Conservation (phyloP, 2,329 filamentous ascomycete genomes). For the Sporothrix variecibatus region DNA sequence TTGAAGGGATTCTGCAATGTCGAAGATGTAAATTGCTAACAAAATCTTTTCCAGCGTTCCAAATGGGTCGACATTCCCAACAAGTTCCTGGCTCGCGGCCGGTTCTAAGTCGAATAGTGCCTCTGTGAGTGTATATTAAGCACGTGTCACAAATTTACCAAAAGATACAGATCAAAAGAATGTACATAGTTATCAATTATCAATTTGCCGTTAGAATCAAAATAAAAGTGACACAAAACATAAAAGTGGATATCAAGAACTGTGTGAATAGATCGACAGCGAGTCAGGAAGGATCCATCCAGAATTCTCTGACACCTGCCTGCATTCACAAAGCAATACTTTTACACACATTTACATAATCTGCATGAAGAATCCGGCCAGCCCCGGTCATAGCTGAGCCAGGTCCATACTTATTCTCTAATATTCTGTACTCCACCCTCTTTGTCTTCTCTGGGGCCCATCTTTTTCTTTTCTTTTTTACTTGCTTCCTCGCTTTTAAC, state of each 20-base stretch:
- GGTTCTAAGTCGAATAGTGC: constrained; percentile 32
- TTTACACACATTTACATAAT: background rate
- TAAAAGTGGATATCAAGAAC: no score
- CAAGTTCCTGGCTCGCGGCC: constrained; percentile 45
- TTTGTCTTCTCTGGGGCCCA: background rate
- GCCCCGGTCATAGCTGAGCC: background rate
- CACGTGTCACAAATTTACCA: background rate
- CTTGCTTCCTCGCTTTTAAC: background rate
- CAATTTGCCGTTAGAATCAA: background rate
- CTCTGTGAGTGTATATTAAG: background rate
- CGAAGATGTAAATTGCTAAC: background rate
- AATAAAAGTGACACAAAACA: no score
- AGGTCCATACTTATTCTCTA: background rate
- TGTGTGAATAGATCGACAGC: no score
- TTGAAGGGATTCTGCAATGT: background rate
- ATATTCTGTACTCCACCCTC: background rate
- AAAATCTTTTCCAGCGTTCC: constrained; percentile 33
- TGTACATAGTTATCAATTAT: background rate
- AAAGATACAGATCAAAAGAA: background rate
- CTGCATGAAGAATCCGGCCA: background rate
- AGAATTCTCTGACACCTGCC: background rate
- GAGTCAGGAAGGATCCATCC: no score
- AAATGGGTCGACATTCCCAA: constrained; percentile 49
- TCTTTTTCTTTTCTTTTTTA: no score
- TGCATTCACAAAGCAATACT: background rate